Evolutionary conservation across 2,329 filamentous ascomycete genomes (phyloP).

Genomic region (Epichloe sibirici): DNA sequence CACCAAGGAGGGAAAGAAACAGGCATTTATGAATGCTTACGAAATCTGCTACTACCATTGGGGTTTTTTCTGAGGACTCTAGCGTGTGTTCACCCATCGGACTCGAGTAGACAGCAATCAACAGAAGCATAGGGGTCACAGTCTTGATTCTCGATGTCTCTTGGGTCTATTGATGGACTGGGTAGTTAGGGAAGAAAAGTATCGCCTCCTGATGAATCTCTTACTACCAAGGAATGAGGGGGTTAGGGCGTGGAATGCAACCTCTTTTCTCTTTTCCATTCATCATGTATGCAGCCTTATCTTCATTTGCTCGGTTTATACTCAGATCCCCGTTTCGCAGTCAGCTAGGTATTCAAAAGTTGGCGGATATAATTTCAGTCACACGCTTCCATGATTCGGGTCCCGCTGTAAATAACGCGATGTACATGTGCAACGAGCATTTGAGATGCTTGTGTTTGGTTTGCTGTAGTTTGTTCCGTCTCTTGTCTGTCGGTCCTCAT

Average conservation of each 20-base stretch:
- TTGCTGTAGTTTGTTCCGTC: too few species aligned
- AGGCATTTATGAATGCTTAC: constrained; percentile 19
- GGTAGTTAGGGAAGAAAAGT: constrained; percentile 2
- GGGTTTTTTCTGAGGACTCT: not conserved
- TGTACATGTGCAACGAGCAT: too few species aligned
- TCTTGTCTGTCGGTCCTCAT: too few species aligned
- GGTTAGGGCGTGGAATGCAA: constrained; percentile 5
- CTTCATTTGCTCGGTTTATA: constrained; percentile 19
- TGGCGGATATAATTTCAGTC: constrained; percentile 33
- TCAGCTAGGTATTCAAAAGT: constrained; percentile 27
- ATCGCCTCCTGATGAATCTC: not conserved
- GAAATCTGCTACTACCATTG: constrained; percentile 10
- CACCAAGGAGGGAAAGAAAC: constrained; percentile 11
- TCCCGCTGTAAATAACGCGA: not conserved
- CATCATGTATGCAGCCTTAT: constrained; percentile 25
- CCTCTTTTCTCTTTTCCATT: constrained; percentile 11
- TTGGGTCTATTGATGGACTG: constrained; percentile 1
- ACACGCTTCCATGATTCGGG: not conserved
- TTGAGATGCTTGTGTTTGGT: too few species aligned
- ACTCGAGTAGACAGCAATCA: not conserved
- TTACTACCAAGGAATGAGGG: not conserved
- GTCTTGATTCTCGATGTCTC: not conserved
- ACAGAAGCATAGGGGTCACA: not conserved
- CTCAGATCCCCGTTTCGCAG: constrained; percentile 18
- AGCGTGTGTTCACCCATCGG: not conserved